Evolutionary conservation across 2,329 filamentous ascomycete genomes (phyloP).

Genomic region (Fusarium anthophilum): DNA sequence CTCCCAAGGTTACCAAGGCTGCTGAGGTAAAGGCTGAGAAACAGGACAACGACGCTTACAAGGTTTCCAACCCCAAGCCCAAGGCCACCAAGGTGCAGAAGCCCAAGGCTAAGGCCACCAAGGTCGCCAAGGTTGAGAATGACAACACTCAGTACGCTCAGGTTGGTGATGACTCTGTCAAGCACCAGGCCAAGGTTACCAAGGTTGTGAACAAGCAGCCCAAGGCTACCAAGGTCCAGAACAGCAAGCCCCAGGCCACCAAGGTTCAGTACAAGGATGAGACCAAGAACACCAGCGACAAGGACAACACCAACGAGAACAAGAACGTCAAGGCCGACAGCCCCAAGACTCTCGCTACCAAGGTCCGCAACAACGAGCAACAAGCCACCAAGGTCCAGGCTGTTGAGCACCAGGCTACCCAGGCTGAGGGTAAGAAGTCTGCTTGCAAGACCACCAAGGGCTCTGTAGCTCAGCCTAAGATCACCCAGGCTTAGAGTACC

Average conservation of each 20-base stretch:
- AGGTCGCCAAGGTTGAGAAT: neutral
- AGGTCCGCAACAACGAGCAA: neutral
- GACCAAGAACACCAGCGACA: neutral
- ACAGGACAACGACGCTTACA: neutral
- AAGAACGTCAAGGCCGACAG: neutral
- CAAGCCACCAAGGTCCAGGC: neutral
- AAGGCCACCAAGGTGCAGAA: neutral
- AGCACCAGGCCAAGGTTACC: neutral
- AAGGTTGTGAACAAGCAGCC: neutral
- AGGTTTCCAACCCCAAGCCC: neutral
- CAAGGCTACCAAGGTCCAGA: neutral
- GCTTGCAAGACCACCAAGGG: neutral
- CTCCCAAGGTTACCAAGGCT: neutral
- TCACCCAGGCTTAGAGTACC: neutral
- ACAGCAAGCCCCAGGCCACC: neutral
- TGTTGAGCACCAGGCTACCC: neutral
- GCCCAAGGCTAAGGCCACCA: neutral
- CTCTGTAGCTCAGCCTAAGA: neutral
- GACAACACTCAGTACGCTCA: neutral
- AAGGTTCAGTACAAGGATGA: neutral
- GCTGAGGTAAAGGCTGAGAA: neutral
- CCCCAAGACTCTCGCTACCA: conserved; percentile 2
- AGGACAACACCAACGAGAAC: neutral
- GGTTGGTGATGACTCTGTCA: neutral
- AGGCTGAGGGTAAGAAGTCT: neutral